Evolutionary conservation across 352 stramenopile genomes (phyloP).

Genomic region (Phytophthora boehmeriae): DNA sequence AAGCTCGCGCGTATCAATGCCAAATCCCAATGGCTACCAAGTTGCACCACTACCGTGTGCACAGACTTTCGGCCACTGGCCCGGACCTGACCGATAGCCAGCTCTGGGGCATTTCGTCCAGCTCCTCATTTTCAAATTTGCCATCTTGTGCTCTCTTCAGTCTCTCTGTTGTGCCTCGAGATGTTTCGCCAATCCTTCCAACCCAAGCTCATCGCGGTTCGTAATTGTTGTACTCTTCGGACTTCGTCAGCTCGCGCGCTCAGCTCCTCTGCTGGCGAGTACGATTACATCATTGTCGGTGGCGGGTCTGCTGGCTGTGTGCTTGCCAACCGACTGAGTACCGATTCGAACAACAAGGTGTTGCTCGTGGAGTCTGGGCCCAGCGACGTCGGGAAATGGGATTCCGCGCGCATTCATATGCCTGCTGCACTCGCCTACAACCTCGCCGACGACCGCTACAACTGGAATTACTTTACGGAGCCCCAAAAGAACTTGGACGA

Average conservation of each 20-base stretch:
- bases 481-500: slow-evolving; percentile 78
- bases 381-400: slow-evolving; percentile 69
- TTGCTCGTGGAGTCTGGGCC: slow-evolving; percentile 90
- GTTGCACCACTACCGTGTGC: not conserved
- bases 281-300: slow-evolving; percentile 92
- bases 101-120: not conserved
- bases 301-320: slow-evolving; percentile 91
- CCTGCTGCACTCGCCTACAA: slow-evolving; percentile 80
- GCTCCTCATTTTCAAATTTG: slow-evolving; percentile 3
- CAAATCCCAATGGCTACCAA: not conserved
- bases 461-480: slow-evolving; percentile 84
- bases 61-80: not conserved
- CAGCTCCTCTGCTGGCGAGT: slow-evolving; percentile 48
- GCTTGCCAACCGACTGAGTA: slow-evolving; percentile 86
- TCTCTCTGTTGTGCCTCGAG: not conserved
- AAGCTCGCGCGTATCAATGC: not conserved
- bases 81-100: not conserved
- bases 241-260: slow-evolving; percentile 24
- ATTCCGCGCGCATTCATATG: slow-evolving; percentile 88
- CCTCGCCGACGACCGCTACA: slow-evolving; percentile 80
- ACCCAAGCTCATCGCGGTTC: not conserved
- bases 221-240: not conserved
- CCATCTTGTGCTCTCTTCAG: not conserved
- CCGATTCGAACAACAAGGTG: slow-evolving; percentile 78
- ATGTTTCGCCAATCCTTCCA: slow-evolving; percentile 20